Evolutionary conservation across 2,329 filamentous ascomycete genomes (phyloP), one percentile per base, ranked within the genome.

Genomic region (Lizonia empirigonia): DNA sequence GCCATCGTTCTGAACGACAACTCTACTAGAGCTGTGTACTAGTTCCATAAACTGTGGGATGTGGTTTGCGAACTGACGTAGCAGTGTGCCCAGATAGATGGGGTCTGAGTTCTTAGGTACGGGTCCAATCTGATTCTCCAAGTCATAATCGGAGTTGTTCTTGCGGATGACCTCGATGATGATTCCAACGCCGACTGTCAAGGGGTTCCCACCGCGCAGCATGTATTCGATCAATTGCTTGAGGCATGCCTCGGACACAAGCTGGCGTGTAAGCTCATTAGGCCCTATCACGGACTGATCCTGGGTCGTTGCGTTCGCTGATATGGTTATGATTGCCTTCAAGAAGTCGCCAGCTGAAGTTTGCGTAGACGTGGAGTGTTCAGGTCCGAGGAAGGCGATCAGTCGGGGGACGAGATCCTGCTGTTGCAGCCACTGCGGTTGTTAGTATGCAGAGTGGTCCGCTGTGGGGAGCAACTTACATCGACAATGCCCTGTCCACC

Each of bases 201-300:
- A 77, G 5, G 94, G 89, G 65, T 99, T 97, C 20, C 94, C 94
- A 30, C 94, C 94, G 42, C 87, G 83, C 12, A 97, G 83, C 94
- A 99, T 99, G 65, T 93, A 90, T 12, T 83, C 79, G 53, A 97
- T 90, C n/a, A 99, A 82, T 53, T 85, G 85, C 67, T 93, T 84
- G 42, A 96, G 85, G 64, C 92, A 97, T 13, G 84, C 76, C 56
- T 88, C 85, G 1, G 94, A 97, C 1, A 99, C 94, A 4, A 99
- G 82, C 74, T 99, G 91, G 32, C 94, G 87, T 5, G 94, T 99
- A 40, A 99, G 83, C 69, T 96, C 94, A 71, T 99, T 99, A 4
- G 94, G 94, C 3, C 94, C 94, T 70, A 99, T 97, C 66, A 95
- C 97, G n/a, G 93, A 94, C 71, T 97, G 92, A 68, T 99, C 94